Evolutionary conservation across 345 rosid genomes (phyloP).

Genomic region (Gossypium raimondii): DNA sequence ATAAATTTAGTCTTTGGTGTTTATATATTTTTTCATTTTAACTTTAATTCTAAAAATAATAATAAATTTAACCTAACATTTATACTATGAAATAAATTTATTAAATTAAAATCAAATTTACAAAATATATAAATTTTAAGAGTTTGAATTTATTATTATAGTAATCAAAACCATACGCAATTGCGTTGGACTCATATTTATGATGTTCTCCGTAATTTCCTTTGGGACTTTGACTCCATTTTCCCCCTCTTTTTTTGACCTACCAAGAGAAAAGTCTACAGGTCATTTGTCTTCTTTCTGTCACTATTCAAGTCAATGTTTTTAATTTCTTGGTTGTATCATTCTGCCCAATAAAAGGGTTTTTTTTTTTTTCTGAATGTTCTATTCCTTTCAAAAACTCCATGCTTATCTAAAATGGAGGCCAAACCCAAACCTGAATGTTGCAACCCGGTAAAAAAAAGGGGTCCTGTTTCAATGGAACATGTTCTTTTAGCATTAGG

Average conservation of each 20-base stretch:
- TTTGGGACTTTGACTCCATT: slow-evolving; percentile 9
- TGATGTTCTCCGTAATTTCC: neutral
- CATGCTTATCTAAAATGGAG: slow-evolving; percentile 40
- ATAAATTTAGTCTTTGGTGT: no score
- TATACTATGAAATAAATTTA: no score
- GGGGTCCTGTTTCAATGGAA: slow-evolving; percentile 63
- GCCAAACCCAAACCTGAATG: slow-evolving; percentile 31
- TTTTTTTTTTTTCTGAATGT: neutral
- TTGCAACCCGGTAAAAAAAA: slow-evolving; percentile 39
- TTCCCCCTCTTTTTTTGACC: slow-evolving; percentile 3
- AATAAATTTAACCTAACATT: no score
- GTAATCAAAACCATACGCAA: no score
- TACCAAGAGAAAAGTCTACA: neutral
- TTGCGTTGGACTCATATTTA: no score
- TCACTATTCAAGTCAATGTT: neutral
- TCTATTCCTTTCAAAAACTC: neutral
- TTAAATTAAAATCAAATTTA: no score
- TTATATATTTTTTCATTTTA: no score
- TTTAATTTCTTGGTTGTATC: slow-evolving; percentile 2
- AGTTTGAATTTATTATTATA: no score
- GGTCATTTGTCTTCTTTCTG: neutral
- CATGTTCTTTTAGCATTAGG: slow-evolving; percentile 69
- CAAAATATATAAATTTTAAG: no score
- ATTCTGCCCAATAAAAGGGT: neutral
- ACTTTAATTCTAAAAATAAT: no score